A percentile compares a stretch with the other conserved stretches of the same genome.
These are phyloP conservation scores for Anaeromyces robustus DNA, from an alignment of 192 early-diverging fungal species.

Conservation along the genomic window DNA sequence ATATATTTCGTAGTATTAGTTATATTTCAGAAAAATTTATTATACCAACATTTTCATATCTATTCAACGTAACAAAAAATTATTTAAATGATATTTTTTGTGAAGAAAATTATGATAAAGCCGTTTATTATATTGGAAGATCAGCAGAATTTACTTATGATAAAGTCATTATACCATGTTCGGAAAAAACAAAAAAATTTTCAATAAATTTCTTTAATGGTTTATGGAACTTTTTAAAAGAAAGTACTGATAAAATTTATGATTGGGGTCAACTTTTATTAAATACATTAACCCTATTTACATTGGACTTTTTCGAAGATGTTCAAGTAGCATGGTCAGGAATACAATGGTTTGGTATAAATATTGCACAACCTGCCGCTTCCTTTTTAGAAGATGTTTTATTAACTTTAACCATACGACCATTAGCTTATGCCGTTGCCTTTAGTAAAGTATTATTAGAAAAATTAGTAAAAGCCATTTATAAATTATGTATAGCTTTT, in stretches of 20 bases:
- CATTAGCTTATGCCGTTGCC: not conserved
- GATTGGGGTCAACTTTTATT: not conserved
- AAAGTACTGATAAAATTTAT: not conserved
- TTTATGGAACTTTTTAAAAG: not conserved
- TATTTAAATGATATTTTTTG: not conserved
- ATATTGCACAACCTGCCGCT: not conserved
- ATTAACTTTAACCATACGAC: not conserved
- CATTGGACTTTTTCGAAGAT: not conserved
- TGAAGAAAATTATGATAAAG: not conserved
- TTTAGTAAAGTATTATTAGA: not conserved
- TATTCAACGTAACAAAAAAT: not conserved
- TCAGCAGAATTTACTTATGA: not conserved
- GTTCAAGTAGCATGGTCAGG: not conserved
- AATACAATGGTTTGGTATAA: not conserved
- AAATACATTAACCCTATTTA: not conserved
- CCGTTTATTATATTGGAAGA: not conserved
- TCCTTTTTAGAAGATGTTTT: not conserved
- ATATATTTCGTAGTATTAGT: not conserved
- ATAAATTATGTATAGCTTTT: not conserved
- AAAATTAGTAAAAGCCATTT: not conserved
- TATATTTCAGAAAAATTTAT: not conserved
- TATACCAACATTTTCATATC: not conserved
- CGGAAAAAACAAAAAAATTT: not conserved
- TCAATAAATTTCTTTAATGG: not conserved
- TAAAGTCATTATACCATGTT: not conserved